A percentile compares a stretch with the other conserved stretches of the same genome.
These are phyloP conservation scores for Penicillium occitanis DNA, from an alignment of 2,329 filamentous ascomycete species.

Conservation along the genomic window DNA sequence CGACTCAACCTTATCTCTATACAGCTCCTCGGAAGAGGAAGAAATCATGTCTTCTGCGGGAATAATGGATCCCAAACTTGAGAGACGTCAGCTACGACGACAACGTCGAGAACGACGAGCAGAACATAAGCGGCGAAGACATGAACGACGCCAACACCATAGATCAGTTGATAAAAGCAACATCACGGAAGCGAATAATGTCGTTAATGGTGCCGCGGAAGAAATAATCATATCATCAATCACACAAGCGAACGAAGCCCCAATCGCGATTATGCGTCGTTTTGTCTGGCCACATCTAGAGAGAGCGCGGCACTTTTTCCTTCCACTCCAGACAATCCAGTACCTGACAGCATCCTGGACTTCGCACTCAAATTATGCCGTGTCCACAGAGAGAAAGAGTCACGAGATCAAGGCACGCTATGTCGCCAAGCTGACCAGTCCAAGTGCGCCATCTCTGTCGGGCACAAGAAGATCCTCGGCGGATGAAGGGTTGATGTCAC, in stretches of 20 bases:
- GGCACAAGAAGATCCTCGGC: neutral
- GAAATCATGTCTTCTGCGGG: slow-evolving; percentile 37
- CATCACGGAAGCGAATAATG: neutral
- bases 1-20: neutral
- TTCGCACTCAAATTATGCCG: slow-evolving; percentile 24
- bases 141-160: neutral
- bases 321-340: slow-evolving; percentile 1
- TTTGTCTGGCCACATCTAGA: slow-evolving; percentile 34
- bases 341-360: slow-evolving; percentile 25
- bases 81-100: neutral
- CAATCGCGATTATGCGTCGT: slow-evolving; percentile 25
- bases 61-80: slow-evolving; percentile 29
- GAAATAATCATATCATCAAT: slow-evolving; percentile 23
- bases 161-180: neutral
- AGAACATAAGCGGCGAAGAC: neutral
- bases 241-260: slow-evolving; percentile 23
- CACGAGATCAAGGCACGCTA: neutral
- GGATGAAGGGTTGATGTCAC: neutral
- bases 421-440: slow-evolving; percentile 27
- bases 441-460: slow-evolving; percentile 14
- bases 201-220: neutral
- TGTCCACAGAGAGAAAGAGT: slow-evolving; percentile 18
- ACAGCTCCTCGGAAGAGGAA: slow-evolving; percentile 22
- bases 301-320: slow-evolving; percentile 34
- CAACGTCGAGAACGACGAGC: neutral